phyloP scores from a whole-genome alignment of 495 filamentous ascomycete genomes.

The Polyplosphaeria fusca region DNA sequence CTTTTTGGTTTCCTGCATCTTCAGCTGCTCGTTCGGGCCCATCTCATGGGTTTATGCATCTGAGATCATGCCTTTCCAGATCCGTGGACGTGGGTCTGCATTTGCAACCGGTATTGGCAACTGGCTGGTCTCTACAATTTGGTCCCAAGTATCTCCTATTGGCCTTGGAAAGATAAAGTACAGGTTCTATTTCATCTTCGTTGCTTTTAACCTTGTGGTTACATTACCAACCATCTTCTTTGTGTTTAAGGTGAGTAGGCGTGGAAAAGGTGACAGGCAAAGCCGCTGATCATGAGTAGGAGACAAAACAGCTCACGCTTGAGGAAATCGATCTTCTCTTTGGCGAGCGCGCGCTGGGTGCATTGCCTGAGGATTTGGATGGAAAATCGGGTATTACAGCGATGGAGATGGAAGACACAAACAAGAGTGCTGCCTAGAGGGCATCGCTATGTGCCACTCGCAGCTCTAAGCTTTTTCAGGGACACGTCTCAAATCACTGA shows the following conservation, averaged over 20 bases:
- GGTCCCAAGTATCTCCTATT: conserved; percentile 59
- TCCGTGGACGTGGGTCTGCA: conserved; percentile 63
- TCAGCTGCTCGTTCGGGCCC: conserved; percentile 63
- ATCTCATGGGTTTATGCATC: conserved; percentile 63
- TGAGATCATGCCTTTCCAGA: conserved; percentile 67
- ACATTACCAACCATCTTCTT: conserved; percentile 47
- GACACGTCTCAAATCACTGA: too few relatives aligned
- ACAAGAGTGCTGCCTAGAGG: too few relatives aligned
- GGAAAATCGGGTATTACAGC: conserved; percentile 8
- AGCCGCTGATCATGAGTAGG: conserved; percentile 19
- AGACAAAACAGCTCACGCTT: conserved; percentile 54
- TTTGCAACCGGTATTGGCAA: conserved; percentile 72
- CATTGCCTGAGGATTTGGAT: conserved; percentile 42
- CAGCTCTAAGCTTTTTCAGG: too few relatives aligned
- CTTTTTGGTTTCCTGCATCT: conserved; percentile 67
- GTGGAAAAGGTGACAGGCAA: not conserved
- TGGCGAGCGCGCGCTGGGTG: conserved; percentile 48
- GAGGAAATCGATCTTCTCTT: conserved; percentile 59
- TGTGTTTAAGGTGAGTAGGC: conserved; percentile 43
- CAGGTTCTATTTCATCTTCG: conserved; percentile 57
- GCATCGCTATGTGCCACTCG: too few relatives aligned
- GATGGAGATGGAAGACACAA: too few relatives aligned
- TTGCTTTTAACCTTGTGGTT: conserved; percentile 40
- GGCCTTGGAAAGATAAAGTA: conserved; percentile 54
- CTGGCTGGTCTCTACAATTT: conserved; percentile 51